phyloP scores from a whole-genome alignment of 257 asterid species.

The Solanum medicagineum region DNA sequence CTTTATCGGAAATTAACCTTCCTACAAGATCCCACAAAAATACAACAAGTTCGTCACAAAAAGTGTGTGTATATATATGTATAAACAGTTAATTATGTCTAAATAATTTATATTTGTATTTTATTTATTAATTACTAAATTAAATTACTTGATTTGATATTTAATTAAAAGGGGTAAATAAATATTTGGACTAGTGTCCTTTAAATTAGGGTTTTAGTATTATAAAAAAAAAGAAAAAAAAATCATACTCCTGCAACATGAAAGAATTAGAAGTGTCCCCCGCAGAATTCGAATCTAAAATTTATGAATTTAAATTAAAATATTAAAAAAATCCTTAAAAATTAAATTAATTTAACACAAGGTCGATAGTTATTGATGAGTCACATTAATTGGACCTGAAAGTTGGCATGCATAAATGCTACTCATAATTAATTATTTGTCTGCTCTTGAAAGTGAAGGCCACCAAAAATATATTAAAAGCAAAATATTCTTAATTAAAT shows the following conservation, averaged over 20 bases:
- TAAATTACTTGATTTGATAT: neutral
- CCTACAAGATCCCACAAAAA: neutral
- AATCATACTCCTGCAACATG: neutral
- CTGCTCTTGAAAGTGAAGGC: neutral
- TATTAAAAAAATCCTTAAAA: too few relatives aligned
- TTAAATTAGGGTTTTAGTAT: neutral
- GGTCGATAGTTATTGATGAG: neutral
- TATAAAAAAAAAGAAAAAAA: too few relatives aligned
- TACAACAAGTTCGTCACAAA: neutral
- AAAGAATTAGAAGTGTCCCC: neutral
- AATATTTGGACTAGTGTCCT: neutral
- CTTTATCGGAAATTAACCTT: too few relatives aligned
- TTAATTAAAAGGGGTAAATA: neutral
- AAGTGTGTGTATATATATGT: too few relatives aligned
- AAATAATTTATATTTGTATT: neutral
- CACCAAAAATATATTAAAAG: neutral
- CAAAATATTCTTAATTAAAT: too few relatives aligned
- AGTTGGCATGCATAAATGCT: neutral
- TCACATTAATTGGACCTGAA: neutral
- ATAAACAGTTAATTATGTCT: too few relatives aligned
- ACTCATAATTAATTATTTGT: neutral
- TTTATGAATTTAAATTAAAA: neutral
- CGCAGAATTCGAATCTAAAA: too few relatives aligned
- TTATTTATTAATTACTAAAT: neutral
- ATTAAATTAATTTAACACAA: too few relatives aligned